Evolutionary conservation across 2,329 filamentous ascomycete species (phyloP).

Genomic region (Aspergillus clavatus): DNA sequence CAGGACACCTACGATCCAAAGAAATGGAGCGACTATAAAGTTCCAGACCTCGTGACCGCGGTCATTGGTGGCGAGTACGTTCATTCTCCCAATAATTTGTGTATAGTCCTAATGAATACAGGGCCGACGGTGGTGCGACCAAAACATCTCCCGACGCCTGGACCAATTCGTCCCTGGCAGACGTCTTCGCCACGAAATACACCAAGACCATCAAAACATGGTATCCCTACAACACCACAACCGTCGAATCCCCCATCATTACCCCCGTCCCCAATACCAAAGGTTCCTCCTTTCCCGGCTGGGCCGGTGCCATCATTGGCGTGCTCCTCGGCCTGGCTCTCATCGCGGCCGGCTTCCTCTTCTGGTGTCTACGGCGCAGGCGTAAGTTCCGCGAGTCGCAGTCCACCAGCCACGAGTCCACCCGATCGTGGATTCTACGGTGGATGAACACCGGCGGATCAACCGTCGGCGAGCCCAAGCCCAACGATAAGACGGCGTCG

Average conservation of each 20-base stretch:
- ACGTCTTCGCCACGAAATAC: conserved; percentile 55
- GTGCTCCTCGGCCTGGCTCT: conserved; percentile 19
- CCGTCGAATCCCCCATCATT: conserved; percentile 16
- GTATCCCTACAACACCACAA: conserved; percentile 52
- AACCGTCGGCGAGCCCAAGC: background rate
- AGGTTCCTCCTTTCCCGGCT: conserved; percentile 45
- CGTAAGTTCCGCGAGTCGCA: background rate
- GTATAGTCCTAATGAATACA: background rate
- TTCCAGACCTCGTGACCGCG: conserved; percentile 26
- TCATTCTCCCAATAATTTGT: too few species aligned
- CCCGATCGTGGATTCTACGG: conserved; percentile 4
- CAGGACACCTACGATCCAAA: conserved; percentile 27
- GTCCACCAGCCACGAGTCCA: conserved; percentile 3
- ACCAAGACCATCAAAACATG: conserved; percentile 51
- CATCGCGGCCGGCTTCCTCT: conserved; percentile 15
- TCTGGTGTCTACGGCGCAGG: conserved; percentile 18
- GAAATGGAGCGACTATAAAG: conserved; percentile 28
- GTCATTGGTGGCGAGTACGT: conserved; percentile 36
- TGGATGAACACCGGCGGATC: conserved; percentile 6
- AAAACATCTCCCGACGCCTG: conserved; percentile 36
- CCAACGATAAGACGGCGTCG: conserved; percentile 3
- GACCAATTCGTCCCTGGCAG: conserved; percentile 45
- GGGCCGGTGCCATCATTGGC: conserved; percentile 53
- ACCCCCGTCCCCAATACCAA: conserved; percentile 4
- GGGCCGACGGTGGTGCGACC: conserved; percentile 31